Conservation (phyloP, 768 basidiomycete species). For the Multifurca ochricompacta region DNA sequence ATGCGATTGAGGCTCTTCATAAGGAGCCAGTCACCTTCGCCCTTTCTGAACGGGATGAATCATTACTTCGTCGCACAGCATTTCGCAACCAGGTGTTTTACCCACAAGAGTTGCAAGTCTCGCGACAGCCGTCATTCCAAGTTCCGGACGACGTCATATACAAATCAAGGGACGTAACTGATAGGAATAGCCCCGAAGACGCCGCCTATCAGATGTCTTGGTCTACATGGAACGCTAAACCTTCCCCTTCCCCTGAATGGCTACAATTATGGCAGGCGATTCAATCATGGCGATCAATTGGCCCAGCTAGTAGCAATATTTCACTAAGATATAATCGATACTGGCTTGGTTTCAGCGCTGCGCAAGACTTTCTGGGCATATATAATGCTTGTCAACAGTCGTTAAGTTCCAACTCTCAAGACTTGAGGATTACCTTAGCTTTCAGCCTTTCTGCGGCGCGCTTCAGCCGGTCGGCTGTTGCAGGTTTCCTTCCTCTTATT, state of each 20-base stretch:
- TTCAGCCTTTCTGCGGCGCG: background rate
- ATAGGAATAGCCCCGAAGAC: background rate
- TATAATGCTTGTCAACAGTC: conserved; percentile 1
- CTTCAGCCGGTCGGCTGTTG: background rate
- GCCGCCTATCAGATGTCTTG: background rate
- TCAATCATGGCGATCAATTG: background rate
- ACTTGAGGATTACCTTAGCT: background rate
- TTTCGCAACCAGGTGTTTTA: no score
- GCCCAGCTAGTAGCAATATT: background rate
- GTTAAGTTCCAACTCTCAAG: background rate
- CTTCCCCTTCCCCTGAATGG: background rate
- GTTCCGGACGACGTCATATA: background rate
- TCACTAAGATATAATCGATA: conserved; percentile 2
- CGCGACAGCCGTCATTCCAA: no score
- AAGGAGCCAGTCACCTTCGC: no score
- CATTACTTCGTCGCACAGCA: no score
- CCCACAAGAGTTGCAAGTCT: no score
- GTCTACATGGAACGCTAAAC: background rate
- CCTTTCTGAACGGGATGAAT: no score
- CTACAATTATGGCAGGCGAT: background rate
- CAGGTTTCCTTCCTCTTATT: background rate
- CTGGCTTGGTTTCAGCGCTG: conserved; percentile 4
- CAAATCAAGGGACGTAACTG: background rate
- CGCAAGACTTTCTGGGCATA: conserved; percentile 1
- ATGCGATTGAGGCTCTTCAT: no score